These are phyloP conservation scores for Fusarium lyarnte DNA, from an alignment of 2,329 filamentous ascomycete genomes.

Conservation along the genomic window DNA sequence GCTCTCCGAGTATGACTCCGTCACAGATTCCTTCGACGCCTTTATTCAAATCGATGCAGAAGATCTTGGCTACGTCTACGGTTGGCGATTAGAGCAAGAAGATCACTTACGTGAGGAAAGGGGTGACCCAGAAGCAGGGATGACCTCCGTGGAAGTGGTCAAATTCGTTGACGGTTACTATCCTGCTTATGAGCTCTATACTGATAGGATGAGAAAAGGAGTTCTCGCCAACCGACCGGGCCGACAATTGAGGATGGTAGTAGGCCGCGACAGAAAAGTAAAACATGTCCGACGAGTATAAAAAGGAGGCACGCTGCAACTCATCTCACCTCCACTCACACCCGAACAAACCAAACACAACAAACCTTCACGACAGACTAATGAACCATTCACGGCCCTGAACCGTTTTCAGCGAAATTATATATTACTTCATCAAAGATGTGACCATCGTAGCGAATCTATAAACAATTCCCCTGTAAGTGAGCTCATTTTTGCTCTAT, in stretches of 20 bases:
- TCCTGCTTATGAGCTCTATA: slow-evolving; percentile 77
- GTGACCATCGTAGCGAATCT: slow-evolving; percentile 29
- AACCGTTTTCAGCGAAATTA: slow-evolving; percentile 25
- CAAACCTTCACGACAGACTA: slow-evolving; percentile 25
- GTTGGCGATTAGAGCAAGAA: slow-evolving; percentile 87
- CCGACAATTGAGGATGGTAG: slow-evolving; percentile 69
- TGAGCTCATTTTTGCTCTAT: slow-evolving; percentile 21
- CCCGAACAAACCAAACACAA: background rate
- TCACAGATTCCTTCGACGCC: slow-evolving; percentile 62
- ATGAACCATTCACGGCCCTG: slow-evolving; percentile 32
- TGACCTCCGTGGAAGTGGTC: slow-evolving; percentile 83
- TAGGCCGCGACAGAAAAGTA: slow-evolving; percentile 69
- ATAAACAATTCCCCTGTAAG: slow-evolving; percentile 13
- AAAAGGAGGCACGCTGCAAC: background rate
- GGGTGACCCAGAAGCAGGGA: slow-evolving; percentile 69
- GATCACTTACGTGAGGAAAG: slow-evolving; percentile 70
- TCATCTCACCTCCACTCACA: background rate
- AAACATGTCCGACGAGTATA: slow-evolving; percentile 63
- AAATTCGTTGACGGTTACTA: slow-evolving; percentile 77
- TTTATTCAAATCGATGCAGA: slow-evolving; percentile 74
- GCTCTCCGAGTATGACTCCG: slow-evolving; percentile 57
- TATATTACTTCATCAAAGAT: background rate
- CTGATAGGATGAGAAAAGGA: slow-evolving; percentile 66
- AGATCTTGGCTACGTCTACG: slow-evolving; percentile 79
- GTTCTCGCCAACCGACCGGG: slow-evolving; percentile 61